Conservation (phyloP, 1,284 basidiomycete species). For the Neonothopanus nambi region DNA sequence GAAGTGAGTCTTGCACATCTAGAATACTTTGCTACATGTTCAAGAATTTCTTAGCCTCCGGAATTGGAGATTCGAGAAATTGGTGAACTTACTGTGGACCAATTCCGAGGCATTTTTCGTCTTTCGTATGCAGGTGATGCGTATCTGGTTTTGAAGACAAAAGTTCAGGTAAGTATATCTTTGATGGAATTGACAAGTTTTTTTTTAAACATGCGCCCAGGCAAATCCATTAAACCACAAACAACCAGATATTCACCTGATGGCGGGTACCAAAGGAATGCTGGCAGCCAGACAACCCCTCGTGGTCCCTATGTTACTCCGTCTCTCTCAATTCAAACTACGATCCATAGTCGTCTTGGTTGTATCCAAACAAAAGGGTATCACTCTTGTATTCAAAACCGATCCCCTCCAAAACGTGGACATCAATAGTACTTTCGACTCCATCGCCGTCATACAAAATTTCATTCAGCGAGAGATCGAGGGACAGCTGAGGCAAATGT, state of each 20-base stretch:
- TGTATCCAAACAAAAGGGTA: conserved; percentile 95
- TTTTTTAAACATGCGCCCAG: conserved; percentile 37
- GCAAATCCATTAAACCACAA: conserved; percentile 95
- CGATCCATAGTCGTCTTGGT: conserved; percentile 97
- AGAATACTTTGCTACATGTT: conserved; percentile 4
- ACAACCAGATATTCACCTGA: conserved; percentile 78
- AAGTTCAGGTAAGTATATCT: conserved; percentile 76
- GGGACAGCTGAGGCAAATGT: conserved; percentile 96
- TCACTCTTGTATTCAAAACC: conserved; percentile 99
- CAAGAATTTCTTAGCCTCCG: conserved; percentile 66
- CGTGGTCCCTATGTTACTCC: conserved; percentile 96
- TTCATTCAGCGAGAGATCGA: conserved; percentile 98
- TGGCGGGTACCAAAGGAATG: conserved; percentile 78
- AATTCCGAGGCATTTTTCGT: conserved; percentile 96
- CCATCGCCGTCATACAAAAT: conserved; percentile 95
- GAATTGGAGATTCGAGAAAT: conserved; percentile 98
- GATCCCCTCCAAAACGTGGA: conserved; percentile 98
- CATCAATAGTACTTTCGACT: conserved; percentile 97
- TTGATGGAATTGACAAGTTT: not conserved
- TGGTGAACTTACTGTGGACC: conserved; percentile 93
- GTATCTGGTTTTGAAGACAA: conserved; percentile 92
- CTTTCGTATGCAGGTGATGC: conserved; percentile 96
- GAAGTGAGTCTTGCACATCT: conserved; percentile 59
- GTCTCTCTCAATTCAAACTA: conserved; percentile 92
- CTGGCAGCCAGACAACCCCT: conserved; percentile 91